Conservation (phyloP, 2,329 filamentous ascomycete genomes). For the Trichophyton verrucosum region DNA sequence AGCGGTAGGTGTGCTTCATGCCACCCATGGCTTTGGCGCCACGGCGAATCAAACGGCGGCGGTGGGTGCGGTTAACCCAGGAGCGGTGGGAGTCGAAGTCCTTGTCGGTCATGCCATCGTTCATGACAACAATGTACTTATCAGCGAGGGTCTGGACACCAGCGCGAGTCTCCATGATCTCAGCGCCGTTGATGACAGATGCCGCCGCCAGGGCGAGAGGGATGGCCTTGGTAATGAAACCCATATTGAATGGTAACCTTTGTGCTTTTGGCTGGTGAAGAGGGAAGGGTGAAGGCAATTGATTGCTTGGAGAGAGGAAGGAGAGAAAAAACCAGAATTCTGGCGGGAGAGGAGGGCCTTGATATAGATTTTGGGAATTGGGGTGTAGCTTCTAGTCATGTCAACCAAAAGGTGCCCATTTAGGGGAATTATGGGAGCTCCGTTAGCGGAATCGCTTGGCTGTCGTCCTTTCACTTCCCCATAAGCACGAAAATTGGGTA, state of each 20-base stretch:
- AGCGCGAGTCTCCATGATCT: conserved; percentile 2
- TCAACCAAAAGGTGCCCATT: not conserved
- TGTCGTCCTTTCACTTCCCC: not conserved
- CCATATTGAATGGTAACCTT: not conserved
- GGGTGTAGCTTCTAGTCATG: not conserved
- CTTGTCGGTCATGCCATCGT: conserved; percentile 4
- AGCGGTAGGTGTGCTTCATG: conserved; percentile 8
- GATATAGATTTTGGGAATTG: not conserved
- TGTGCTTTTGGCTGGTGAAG: not conserved
- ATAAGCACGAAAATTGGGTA: not conserved
- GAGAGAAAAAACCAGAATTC: not conserved
- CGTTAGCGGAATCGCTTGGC: not conserved
- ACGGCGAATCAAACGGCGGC: conserved; percentile 2
- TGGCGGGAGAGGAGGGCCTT: not conserved
- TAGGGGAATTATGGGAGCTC: not conserved
- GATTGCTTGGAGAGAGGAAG: not conserved
- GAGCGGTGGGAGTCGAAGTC: conserved; percentile 7
- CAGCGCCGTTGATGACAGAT: conserved; percentile 6
- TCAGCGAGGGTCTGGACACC: conserved; percentile 5
- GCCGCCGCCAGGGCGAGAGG: conserved; percentile 7
- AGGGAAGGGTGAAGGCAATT: not conserved
- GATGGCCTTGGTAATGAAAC: conserved; percentile 5
- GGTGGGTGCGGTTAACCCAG: conserved; percentile 5
- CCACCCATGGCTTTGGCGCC: conserved; percentile 1
- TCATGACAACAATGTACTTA: conserved; percentile 10